Evolutionary conservation across 2,329 filamentous ascomycete genomes (phyloP).

Genomic region (Ophiocordyceps camponoti-floridani): DNA sequence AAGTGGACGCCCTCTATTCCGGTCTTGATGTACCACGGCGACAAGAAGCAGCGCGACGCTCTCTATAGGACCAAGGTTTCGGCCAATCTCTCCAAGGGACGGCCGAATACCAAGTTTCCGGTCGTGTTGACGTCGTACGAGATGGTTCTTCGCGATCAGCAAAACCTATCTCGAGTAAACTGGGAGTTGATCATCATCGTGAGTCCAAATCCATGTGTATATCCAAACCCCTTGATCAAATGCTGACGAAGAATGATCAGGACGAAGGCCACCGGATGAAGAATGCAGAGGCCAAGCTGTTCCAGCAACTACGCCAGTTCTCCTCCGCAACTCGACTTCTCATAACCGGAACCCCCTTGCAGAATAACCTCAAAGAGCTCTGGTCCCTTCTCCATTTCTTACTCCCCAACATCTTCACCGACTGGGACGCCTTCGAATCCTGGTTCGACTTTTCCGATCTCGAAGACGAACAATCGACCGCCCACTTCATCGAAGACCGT

Average conservation of each 20-base stretch:
- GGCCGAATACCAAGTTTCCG: constrained; percentile 52
- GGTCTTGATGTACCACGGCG: constrained; percentile 80
- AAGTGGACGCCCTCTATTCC: constrained; percentile 83
- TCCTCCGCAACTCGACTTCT: constrained; percentile 78
- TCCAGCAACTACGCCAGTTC: constrained; percentile 75
- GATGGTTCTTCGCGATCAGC: constrained; percentile 81
- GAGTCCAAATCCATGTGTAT: constrained; percentile 11
- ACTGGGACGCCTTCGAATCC: constrained; percentile 79
- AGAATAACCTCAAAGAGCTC: constrained; percentile 87
- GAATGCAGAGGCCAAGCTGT: constrained; percentile 84
- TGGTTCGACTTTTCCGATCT: constrained; percentile 97
- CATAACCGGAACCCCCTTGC: constrained; percentile 85
- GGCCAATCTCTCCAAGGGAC: constrained; percentile 43
- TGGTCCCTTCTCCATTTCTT: constrained; percentile 94
- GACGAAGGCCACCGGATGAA: constrained; percentile 96
- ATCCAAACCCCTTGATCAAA: rapidly evolving
- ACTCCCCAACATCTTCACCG: constrained; percentile 80
- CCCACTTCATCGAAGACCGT: constrained; percentile 63
- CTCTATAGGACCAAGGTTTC: constrained; percentile 60
- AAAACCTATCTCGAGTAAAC: constrained; percentile 62
- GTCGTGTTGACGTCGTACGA: constrained; percentile 93
- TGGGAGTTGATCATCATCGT: constrained; percentile 98
- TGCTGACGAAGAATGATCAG: constrained; percentile 19
- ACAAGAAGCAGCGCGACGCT: constrained; percentile 54
- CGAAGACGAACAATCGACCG: constrained; percentile 62